These are phyloP conservation scores for Gossypium schwendimanii DNA, from an alignment of 441 rosid genomes.

Conservation along the genomic window DNA sequence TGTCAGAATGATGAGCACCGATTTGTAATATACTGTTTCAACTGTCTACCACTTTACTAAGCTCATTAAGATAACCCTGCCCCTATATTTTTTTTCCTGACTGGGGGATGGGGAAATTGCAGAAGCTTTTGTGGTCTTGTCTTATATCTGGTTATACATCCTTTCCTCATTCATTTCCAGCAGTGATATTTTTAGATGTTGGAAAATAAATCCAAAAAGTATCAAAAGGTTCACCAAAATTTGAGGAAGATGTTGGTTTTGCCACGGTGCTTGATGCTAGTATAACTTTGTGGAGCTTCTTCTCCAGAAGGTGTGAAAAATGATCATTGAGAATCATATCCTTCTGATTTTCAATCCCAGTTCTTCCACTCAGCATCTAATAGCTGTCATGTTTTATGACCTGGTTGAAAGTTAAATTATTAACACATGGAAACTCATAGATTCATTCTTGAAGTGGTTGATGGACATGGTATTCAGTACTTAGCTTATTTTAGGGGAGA, in stretches of 20 bases:
- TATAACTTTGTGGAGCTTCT: constrained; percentile 30
- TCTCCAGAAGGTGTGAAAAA: constrained; percentile 42
- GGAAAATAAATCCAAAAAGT: background rate
- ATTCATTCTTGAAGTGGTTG: background rate
- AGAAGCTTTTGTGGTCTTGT: constrained; percentile 1
- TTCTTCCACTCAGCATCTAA: constrained; percentile 31
- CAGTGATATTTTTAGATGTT: background rate
- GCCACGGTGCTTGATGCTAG: constrained; percentile 50
- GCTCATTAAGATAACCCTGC: constrained; percentile 24
- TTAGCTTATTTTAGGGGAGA: background rate
- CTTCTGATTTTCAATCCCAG: constrained; percentile 56
- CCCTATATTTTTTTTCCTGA: constrained; percentile 29
- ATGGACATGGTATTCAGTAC: background rate
- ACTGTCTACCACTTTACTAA: constrained; percentile 20
- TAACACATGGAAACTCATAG: constrained; percentile 2
- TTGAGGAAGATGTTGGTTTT: constrained; percentile 28
- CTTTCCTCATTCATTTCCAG: background rate
- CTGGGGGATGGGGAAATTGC: background rate
- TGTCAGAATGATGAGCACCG: constrained; percentile 52
- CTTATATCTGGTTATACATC: background rate
- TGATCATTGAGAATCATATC: constrained; percentile 40
- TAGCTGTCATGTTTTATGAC: constrained; percentile 41
- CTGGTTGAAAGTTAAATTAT: constrained; percentile 17
- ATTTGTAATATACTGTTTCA: constrained; percentile 28
- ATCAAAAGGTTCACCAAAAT: background rate